Evolutionary conservation across 495 filamentous ascomycete genomes (phyloP).

Genomic region (Xeromyces bisporus): DNA sequence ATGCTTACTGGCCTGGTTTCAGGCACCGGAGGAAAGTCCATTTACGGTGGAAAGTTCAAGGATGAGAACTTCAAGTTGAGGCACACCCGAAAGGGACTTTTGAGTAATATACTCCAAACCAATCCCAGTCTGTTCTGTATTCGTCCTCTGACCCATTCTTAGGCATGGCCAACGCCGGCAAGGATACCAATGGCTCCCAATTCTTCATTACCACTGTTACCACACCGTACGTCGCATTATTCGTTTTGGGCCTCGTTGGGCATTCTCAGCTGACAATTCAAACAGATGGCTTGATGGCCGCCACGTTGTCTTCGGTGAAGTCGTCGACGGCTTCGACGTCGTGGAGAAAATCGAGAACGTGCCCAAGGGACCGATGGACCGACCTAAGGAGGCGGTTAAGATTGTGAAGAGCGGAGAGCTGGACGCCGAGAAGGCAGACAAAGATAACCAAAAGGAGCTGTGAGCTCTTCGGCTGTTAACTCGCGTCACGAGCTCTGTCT

Average conservation of each 20-base stretch:
- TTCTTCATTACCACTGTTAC: slow-evolving; percentile 91
- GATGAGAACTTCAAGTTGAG: slow-evolving; percentile 99
- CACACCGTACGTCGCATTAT: slow-evolving; percentile 45
- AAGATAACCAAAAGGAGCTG: slow-evolving; percentile 98
- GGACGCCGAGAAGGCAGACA: slow-evolving; percentile 45
- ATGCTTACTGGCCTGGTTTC: slow-evolving; percentile 5
- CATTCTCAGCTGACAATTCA: slow-evolving; percentile 11
- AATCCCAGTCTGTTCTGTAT: slow-evolving; percentile 15
- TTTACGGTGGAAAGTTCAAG: slow-evolving; percentile 87
- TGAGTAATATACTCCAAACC: slow-evolving; percentile 32
- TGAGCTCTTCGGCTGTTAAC: no score
- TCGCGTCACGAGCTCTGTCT: no score
- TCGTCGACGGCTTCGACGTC: slow-evolving; percentile 80
- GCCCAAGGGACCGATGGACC: slow-evolving; percentile 53
- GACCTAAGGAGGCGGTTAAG: slow-evolving; percentile 58
- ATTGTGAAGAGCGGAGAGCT: slow-evolving; percentile 93
- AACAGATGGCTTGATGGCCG: slow-evolving; percentile 74
- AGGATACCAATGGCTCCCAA: slow-evolving; percentile 96
- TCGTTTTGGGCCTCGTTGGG: not conserved
- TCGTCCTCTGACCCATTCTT: slow-evolving; percentile 36
- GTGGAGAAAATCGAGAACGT: slow-evolving; percentile 77
- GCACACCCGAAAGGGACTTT: slow-evolving; percentile 47
- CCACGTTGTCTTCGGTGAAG: slow-evolving; percentile 85
- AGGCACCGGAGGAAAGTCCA: slow-evolving; percentile 91
- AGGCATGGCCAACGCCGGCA: slow-evolving; percentile 94